Evolutionary conservation across 2,329 filamentous ascomycete genomes (phyloP).

Genomic region (Colletotrichum lini): DNA sequence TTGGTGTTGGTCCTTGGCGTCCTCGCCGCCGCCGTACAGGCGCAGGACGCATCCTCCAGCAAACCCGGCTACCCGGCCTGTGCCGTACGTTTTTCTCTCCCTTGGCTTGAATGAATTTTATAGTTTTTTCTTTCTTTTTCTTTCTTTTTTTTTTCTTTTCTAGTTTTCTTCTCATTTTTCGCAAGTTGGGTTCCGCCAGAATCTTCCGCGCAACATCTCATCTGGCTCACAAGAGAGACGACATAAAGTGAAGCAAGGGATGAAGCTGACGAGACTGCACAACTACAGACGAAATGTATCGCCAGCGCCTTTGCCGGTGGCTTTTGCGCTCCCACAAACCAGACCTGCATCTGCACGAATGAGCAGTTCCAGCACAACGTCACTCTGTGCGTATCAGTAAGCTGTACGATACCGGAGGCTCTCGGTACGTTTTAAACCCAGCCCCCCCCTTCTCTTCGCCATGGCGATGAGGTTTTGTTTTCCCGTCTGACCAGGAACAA

Average conservation of each 20-base stretch:
- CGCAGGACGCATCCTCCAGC: conserved; percentile 11
- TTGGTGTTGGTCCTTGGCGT: conserved; percentile 28
- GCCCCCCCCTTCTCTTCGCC: background rate
- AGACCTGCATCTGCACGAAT: conserved; percentile 45
- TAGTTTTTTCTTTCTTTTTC: too few species aligned
- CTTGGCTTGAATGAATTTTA: background rate
- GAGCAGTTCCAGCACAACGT: conserved; percentile 42
- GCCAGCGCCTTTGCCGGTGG: conserved; percentile 31
- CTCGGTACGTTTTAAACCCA: conserved; percentile 37
- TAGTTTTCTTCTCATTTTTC: too few species aligned
- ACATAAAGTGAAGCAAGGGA: background rate
- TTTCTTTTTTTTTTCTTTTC: too few species aligned
- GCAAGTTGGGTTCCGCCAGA: background rate
- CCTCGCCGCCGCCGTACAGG: conserved; percentile 18
- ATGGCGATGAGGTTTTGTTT: background rate
- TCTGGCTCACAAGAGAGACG: too few species aligned
- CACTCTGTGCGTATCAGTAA: conserved; percentile 43
- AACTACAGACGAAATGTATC: conserved; percentile 34
- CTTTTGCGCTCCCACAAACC: conserved; percentile 44
- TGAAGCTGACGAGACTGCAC: background rate
- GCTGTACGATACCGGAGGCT: conserved; percentile 45
- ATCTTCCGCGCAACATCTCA: background rate
- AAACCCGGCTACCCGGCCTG: conserved; percentile 39
- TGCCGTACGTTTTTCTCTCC: conserved; percentile 35
- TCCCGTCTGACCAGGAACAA: background rate